These are phyloP conservation scores for Gnetum montanum DNA, from an alignment of 75 land plant species.

Conservation along the genomic window DNA sequence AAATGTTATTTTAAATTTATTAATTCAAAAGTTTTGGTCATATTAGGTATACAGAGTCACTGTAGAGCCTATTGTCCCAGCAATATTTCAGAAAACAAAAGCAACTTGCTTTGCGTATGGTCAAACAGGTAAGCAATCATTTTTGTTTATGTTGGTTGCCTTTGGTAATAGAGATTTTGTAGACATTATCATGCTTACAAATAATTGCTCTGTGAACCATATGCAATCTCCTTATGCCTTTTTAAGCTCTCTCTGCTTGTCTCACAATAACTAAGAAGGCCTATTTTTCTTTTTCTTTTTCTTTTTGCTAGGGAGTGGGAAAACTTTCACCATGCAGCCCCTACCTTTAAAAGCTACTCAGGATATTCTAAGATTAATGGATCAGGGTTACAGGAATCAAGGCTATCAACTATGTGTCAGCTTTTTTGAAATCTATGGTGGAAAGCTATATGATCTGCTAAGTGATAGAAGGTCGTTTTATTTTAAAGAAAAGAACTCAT, in stretches of 20 bases:
- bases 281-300: no score
- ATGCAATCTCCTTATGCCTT: no score
- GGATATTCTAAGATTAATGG: slow-evolving; percentile 82
- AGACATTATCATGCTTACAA: no score
- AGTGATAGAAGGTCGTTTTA: slow-evolving; percentile 94
- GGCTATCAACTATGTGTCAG: slow-evolving; percentile 87
- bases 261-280: neutral
- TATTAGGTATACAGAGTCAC: slow-evolving; percentile 92
- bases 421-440: slow-evolving; percentile 99
- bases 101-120: slow-evolving; percentile 99
- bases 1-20: no score
- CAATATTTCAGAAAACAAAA: slow-evolving; percentile 91
- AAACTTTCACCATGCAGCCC: slow-evolving; percentile 97
- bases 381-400: slow-evolving; percentile 66
- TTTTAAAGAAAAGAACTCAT: no score
- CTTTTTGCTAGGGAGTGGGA: slow-evolving; percentile 95
- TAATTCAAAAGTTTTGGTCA: no score
- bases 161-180: neutral
- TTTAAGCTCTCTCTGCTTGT: neutral
- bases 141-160: no score
- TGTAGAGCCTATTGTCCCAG: slow-evolving; percentile 93
- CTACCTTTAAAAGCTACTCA: slow-evolving; percentile 81
- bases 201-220: no score
- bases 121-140: slow-evolving; percentile 93
- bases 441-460: slow-evolving; percentile 95